A percentile compares a stretch with the other conserved stretches of the same genome.
Evolutionary conservation across 2,329 filamentous ascomycete genomes (phyloP).

Genomic region (Fusarium nodosum): DNA sequence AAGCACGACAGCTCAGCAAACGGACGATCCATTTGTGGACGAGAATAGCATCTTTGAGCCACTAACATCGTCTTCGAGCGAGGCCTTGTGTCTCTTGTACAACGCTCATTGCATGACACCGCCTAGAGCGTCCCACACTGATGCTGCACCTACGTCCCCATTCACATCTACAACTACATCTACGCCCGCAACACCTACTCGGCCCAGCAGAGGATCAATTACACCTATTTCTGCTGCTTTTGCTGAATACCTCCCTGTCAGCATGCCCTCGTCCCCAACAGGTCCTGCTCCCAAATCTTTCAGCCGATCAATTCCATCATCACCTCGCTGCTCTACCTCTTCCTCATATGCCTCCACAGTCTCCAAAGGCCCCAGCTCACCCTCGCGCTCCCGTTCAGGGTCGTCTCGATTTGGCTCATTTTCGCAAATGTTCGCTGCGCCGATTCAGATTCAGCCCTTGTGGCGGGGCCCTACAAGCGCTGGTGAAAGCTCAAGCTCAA

Average conservation of each 20-base stretch:
- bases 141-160: slow-evolving; percentile 7
- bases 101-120: slow-evolving; percentile 45
- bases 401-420: slow-evolving; percentile 40
- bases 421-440: slow-evolving; percentile 48
- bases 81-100: slow-evolving; percentile 44
- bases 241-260: slow-evolving; percentile 23
- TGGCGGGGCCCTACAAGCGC: slow-evolving; percentile 42
- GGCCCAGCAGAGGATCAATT: slow-evolving; percentile 30
- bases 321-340: slow-evolving; percentile 46
- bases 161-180: slow-evolving; percentile 15
- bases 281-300: slow-evolving; percentile 22
- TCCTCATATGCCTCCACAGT: slow-evolving; percentile 46
- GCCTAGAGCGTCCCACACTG: slow-evolving; percentile 35
- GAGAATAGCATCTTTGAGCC: slow-evolving; percentile 46
- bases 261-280: slow-evolving; percentile 37
- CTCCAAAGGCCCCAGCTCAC: slow-evolving; percentile 50
- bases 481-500: slow-evolving; percentile 6
- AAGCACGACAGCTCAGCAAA: slow-evolving; percentile 28
- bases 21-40: slow-evolving; percentile 45
- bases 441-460: slow-evolving; percentile 46
- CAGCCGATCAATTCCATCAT: slow-evolving; percentile 37
- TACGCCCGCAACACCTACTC: slow-evolving; percentile 41
- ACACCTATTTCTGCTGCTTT: slow-evolving; percentile 33
- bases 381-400: slow-evolving; percentile 47
- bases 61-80: slow-evolving; percentile 42